Evolutionary conservation across 2,329 filamentous ascomycete species (phyloP).

Genomic region (Apiospora kogelbergensis): DNA sequence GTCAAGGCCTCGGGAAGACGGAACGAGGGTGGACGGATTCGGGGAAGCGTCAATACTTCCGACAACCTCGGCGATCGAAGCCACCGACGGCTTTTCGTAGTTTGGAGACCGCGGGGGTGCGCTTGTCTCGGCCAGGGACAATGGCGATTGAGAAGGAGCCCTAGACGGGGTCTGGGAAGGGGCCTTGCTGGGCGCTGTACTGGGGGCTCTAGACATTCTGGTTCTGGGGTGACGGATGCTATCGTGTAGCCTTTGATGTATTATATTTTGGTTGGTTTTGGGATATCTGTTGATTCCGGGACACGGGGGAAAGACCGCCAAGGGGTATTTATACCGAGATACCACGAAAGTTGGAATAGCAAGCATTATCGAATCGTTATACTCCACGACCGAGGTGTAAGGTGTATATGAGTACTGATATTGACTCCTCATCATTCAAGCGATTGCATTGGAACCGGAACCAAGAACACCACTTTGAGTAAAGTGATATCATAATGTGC

Average conservation of each 20-base stretch:
- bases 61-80: not conserved
- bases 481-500: not conserved
- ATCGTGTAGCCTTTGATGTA: not conserved
- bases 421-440: not conserved
- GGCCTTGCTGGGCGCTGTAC: not conserved
- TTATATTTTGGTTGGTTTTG: not conserved
- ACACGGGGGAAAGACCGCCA: not conserved
- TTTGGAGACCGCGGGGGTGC: not conserved
- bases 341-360: not conserved
- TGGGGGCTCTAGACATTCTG: not conserved
- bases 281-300: not conserved
- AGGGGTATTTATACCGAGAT: not conserved
- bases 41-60: not conserved
- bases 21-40: not conserved
- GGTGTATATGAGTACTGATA: not conserved
- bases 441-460: not conserved
- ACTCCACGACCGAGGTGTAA: too few species aligned
- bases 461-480: not conserved
- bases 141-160: not conserved
- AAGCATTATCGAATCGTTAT: not conserved
- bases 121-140: not conserved
- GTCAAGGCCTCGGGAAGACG: not conserved
- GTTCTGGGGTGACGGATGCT: not conserved
- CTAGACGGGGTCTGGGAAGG: not conserved
- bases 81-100: not conserved